Conservation (phyloP, 352 stramenopile genomes). For the Phytophthora sp. region DNA sequence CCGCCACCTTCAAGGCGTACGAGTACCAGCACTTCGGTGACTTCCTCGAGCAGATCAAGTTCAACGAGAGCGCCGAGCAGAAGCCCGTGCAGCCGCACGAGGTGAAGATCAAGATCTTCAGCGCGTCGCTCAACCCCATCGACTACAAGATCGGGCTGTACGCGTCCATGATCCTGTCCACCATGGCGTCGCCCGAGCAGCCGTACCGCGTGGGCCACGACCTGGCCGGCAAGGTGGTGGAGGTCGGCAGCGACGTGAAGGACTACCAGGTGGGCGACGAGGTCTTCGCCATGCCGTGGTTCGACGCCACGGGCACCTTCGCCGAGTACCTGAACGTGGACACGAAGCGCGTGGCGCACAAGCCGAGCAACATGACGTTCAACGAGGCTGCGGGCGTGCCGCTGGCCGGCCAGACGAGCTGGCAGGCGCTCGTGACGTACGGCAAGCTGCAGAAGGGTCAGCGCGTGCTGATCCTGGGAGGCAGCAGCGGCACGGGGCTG, state of each 20-base stretch:
- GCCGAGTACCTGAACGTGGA: conserved; percentile 48
- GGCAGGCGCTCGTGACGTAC: conserved; percentile 37
- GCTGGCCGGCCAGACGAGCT: too few species aligned
- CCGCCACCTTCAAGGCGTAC: conserved; percentile 33
- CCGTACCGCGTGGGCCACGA: conserved; percentile 44
- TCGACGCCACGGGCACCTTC: conserved; percentile 19
- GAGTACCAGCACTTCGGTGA: conserved; percentile 40
- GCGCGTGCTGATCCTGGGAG: conserved; percentile 50
- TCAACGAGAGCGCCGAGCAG: conserved; percentile 12
- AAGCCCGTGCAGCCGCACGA: conserved; percentile 25
- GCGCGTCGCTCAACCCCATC: conserved; percentile 33
- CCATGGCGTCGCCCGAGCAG: conserved; percentile 18
- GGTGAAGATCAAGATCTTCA: conserved; percentile 41
- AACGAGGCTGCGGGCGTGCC: conserved; percentile 41
- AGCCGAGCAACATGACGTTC: conserved; percentile 47
- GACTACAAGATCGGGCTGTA: conserved; percentile 28
- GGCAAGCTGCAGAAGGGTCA: conserved; percentile 34
- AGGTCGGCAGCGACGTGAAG: conserved; percentile 35
- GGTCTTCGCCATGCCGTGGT: conserved; percentile 30
- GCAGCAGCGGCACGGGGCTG: conserved; percentile 63
- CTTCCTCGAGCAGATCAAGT: conserved; percentile 33
- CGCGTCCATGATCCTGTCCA: conserved; percentile 21
- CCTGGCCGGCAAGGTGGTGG: conserved; percentile 36
- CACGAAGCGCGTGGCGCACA: conserved; percentile 34
- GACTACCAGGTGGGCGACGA: conserved; percentile 36